Percentiles rank a stretch among this genome's conserved stretches.
Conservation (phyloP, 1,284 basidiomycete species). For the Boletus albobrunnescens region DNA sequence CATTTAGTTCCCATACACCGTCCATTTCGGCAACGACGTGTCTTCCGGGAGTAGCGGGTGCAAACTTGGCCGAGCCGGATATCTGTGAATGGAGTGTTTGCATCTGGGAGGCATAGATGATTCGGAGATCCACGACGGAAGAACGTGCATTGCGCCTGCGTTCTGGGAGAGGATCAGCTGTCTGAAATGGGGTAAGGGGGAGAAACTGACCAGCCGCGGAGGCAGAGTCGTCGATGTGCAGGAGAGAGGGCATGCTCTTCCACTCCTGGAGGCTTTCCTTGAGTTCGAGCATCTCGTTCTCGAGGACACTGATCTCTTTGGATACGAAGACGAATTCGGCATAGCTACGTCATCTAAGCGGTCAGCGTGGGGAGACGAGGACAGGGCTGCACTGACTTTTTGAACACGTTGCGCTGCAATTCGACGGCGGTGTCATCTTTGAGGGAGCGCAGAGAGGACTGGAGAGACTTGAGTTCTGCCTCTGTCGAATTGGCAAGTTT, state of each 20-base stretch:
- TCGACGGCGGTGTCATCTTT: conserved; percentile 68
- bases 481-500: conserved; percentile 81
- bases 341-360: conserved; percentile 56
- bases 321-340: conserved; percentile 95
- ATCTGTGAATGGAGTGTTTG: conserved; percentile 87
- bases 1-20: conserved; percentile 81
- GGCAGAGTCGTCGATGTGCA: conserved; percentile 81
- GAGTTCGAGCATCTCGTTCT: conserved; percentile 97
- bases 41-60: conserved; percentile 84
- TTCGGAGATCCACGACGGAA: conserved; percentile 88
- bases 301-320: conserved; percentile 93
- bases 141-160: conserved; percentile 74
- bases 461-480: conserved; percentile 67
- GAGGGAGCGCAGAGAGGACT: conserved; percentile 62
- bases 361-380: conserved; percentile 1
- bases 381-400: conserved; percentile 57
- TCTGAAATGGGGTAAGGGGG: not conserved
- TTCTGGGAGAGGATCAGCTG: conserved; percentile 33
- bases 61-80: conserved; percentile 95
- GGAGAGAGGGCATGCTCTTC: conserved; percentile 89
- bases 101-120: conserved; percentile 93
- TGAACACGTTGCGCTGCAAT: conserved; percentile 82
- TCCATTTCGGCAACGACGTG: conserved; percentile 89
- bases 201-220: conserved; percentile 45
- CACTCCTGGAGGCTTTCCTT: conserved; percentile 93